Evolutionary conservation across 306 rosid species (phyloP).

Genomic region (Trifolium pratense): DNA sequence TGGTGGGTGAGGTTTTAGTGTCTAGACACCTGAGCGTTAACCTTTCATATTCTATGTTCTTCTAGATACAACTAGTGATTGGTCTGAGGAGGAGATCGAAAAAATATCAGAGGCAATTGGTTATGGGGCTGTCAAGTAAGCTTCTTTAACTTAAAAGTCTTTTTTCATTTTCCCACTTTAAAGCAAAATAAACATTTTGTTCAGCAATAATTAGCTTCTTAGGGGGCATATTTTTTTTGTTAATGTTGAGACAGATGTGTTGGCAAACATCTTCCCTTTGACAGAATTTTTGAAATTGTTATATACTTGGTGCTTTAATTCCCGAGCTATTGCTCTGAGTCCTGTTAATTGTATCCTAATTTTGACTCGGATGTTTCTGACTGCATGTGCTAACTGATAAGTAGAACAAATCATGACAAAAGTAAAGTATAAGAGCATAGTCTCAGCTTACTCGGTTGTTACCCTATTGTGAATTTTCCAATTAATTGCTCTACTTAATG

Average conservation of each 20-base stretch:
- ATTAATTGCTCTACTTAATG: neutral
- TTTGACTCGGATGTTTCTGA: constrained; percentile 23
- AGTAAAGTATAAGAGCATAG: constrained; percentile 16
- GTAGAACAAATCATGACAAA: constrained; percentile 24
- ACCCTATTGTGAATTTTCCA: constrained; percentile 26
- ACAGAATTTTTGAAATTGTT: neutral
- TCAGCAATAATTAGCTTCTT: constrained; percentile 21
- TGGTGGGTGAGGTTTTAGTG: constrained; percentile 24
- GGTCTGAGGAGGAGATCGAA: constrained; percentile 82
- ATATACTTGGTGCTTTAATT: constrained; percentile 5
- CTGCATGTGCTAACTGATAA: constrained; percentile 17
- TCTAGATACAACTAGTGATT: constrained; percentile 66
- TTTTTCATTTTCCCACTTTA: neutral
- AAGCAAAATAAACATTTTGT: constrained; percentile 23
- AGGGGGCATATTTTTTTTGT: constrained; percentile 31
- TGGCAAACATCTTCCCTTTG: constrained; percentile 6
- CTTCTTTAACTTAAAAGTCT: constrained; percentile 31
- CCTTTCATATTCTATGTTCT: constrained; percentile 36
- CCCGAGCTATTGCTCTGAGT: constrained; percentile 20
- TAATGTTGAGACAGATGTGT: constrained; percentile 1
- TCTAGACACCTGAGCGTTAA: constrained; percentile 26
- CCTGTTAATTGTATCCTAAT: constrained; percentile 8
- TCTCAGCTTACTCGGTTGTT: constrained; percentile 15
- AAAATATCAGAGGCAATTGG: constrained; percentile 82
- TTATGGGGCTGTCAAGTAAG: constrained; percentile 96